Percentiles rank a stretch among this genome's conserved stretches.
These are phyloP conservation scores for Neovahlkampfia damariscottae DNA, from an alignment of 78 protist genomes.

Conservation along the genomic window DNA sequence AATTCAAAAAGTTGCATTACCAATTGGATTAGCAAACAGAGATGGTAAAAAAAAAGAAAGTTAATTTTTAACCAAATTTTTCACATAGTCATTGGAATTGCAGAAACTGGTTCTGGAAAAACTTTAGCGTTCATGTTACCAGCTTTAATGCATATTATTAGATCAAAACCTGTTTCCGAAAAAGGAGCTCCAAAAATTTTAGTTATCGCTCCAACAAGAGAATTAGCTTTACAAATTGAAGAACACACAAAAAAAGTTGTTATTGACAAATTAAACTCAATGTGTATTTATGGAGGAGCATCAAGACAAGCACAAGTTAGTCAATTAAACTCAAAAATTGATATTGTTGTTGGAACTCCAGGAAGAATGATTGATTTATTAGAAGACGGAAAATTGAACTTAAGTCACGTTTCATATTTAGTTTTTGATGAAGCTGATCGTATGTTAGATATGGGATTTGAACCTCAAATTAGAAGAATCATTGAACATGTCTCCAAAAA, in stretches of 20 bases:
- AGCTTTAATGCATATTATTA: slow-evolving; percentile 55
- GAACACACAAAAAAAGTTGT: slow-evolving; percentile 28
- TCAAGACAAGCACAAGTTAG: slow-evolving; percentile 57
- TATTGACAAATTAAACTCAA: neutral
- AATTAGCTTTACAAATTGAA: slow-evolving; percentile 89
- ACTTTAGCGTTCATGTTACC: slow-evolving; percentile 92
- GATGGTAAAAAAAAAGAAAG: slow-evolving; percentile 96
- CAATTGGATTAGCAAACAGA: slow-evolving; percentile 55
- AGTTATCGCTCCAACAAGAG: slow-evolving; percentile 95
- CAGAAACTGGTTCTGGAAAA: slow-evolving; percentile 97
- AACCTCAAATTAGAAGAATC: slow-evolving; percentile 60
- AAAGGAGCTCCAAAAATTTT: slow-evolving; percentile 84
- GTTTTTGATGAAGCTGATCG: slow-evolving; percentile 99
- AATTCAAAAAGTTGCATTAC: slow-evolving; percentile 87
- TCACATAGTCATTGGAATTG: slow-evolving; percentile 66
- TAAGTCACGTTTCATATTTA: slow-evolving; percentile 75
- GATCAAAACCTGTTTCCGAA: slow-evolving; percentile 25
- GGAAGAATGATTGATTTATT: slow-evolving; percentile 98
- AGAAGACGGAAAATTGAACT: slow-evolving; percentile 77
- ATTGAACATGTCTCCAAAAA: slow-evolving; percentile 52
- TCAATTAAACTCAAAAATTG: slow-evolving; percentile 75
- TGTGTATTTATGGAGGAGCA: slow-evolving; percentile 87
- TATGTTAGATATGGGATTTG: slow-evolving; percentile 96
- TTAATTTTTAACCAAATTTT: slow-evolving; percentile 75
- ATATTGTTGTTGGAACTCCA: slow-evolving; percentile 94